These are phyloP conservation scores for Fusarium ramigenum DNA, from an alignment of 2,329 filamentous ascomycete species.

Conservation along the genomic window DNA sequence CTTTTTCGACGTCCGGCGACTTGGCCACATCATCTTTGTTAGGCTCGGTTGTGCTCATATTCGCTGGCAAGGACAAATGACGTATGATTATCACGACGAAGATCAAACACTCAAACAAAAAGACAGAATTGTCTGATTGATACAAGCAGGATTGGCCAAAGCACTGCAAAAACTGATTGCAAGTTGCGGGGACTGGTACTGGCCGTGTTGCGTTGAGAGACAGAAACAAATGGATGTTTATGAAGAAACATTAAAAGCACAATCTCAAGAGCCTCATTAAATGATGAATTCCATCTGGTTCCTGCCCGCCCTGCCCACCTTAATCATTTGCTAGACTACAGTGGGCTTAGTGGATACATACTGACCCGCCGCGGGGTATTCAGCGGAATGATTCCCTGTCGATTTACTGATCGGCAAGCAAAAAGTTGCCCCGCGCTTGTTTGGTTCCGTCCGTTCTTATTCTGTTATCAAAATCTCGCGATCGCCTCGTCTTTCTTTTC, in stretches of 20 bases:
- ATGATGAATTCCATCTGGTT: not conserved
- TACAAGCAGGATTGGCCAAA: not conserved
- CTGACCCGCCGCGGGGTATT: constrained; percentile 24
- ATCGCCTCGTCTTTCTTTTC: constrained; percentile 3
- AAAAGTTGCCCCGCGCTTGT: constrained; percentile 11
- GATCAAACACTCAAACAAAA: not conserved
- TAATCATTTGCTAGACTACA: not conserved
- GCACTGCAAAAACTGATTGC: no score
- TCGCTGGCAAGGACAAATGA: not conserved
- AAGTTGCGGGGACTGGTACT: not conserved
- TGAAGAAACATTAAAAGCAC: not conserved
- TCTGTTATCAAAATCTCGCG: constrained; percentile 9
- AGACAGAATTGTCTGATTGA: no score
- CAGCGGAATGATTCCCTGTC: constrained; percentile 9
- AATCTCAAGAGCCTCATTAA: constrained; percentile 7
- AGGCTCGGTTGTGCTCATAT: constrained; percentile 8
- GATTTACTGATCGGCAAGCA: not conserved
- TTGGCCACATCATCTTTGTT: not conserved
- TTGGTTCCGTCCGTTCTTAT: not conserved
- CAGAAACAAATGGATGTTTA: not conserved
- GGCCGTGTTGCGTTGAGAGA: not conserved
- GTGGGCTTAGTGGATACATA: not conserved
- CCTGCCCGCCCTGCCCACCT: not conserved
- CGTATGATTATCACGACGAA: not conserved
- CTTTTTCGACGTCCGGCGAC: not conserved